Evolutionary conservation across 1,284 basidiomycete genomes (phyloP), one percentile per base, ranked within the genome.

Genomic region (Apiotrichum akiyoshidainum): DNA sequence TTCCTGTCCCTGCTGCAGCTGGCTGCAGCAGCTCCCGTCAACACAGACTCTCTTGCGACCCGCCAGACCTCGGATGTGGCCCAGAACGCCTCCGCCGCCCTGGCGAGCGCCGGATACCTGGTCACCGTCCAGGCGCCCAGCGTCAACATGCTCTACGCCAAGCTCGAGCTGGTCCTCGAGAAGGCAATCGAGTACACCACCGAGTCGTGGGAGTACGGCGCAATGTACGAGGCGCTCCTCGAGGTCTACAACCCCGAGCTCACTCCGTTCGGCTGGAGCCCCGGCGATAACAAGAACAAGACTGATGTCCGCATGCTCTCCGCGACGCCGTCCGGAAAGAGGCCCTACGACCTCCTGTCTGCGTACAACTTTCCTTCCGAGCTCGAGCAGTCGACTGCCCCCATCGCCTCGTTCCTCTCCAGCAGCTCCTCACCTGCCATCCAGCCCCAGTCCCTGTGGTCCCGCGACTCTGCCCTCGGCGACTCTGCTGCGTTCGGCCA

Each of bases 141-240:
- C 14, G 16, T 41, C 17, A 16, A 17, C 37, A 3, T n/a, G 22
- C 39, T 46, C 9, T 26, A 22, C 6, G 21, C 13, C 46, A 16
- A 46, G 12, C 6, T 46, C 5, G 13, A 6, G 5, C 5, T 13
- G 13, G 55, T 67, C 31, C 54, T 71, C 22, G 50, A 52, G 9
- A 66, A 65, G 14, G 66, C 61, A n/a, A 60, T 66, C 31, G 21
- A 49, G 10, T 63, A 68, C 45, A 46, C 69, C 1, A 46, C 21
- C 2, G 60, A 72, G 34, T 69, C 68, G 1, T 73, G 72, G 72
- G 72, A 73, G 59, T 26, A 65, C 17, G 72, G 72, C 31, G 55
- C 65, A 1, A 48, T 69, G 19, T 62, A 64, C 16, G 51, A 71
- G 48, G 55, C 68, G 1, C 54, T 70, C 1, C 52, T 71, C 9